phyloP scores from a whole-genome alignment of 23 red algal species.

The Gracilaria domingensis region DNA sequence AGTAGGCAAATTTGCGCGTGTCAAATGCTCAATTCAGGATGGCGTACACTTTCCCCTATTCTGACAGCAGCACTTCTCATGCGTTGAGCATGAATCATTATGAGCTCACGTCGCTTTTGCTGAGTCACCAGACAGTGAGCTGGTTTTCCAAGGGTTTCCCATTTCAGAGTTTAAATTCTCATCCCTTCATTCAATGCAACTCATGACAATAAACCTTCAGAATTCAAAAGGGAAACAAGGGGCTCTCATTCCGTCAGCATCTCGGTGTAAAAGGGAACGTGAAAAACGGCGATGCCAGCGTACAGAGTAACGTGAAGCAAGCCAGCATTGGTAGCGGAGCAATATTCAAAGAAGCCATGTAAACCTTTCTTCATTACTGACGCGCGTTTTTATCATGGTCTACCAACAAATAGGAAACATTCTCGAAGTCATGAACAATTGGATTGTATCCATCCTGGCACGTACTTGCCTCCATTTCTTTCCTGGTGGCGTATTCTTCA shows the following conservation, averaged over 20 bases:
- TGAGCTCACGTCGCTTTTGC: slow-evolving; percentile 10
- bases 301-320: no score
- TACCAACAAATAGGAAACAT: slow-evolving; percentile 61
- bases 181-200: background rate
- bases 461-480: slow-evolving; percentile 12
- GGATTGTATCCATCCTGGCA: slow-evolving; percentile 83
- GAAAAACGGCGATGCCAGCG: no score
- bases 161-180: background rate
- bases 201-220: slow-evolving; percentile 20
- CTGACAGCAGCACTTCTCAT: slow-evolving; percentile 9
- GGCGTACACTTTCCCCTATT: background rate
- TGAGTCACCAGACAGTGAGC: background rate
- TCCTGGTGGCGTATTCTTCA: background rate
- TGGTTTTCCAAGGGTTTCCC: background rate
- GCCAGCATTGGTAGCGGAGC: background rate
- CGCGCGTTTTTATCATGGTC: background rate
- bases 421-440: slow-evolving; percentile 78
- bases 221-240: slow-evolving; percentile 22
- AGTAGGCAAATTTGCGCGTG: background rate
- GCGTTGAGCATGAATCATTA: background rate
- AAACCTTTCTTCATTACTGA: background rate
- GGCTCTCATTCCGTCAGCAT: background rate
- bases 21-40: slow-evolving; percentile 23
- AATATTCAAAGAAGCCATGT: background rate
- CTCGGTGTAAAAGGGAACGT: no score